phyloP scores from a whole-genome alignment of 495 filamentous ascomycete species.

The Tuber borchii region DNA sequence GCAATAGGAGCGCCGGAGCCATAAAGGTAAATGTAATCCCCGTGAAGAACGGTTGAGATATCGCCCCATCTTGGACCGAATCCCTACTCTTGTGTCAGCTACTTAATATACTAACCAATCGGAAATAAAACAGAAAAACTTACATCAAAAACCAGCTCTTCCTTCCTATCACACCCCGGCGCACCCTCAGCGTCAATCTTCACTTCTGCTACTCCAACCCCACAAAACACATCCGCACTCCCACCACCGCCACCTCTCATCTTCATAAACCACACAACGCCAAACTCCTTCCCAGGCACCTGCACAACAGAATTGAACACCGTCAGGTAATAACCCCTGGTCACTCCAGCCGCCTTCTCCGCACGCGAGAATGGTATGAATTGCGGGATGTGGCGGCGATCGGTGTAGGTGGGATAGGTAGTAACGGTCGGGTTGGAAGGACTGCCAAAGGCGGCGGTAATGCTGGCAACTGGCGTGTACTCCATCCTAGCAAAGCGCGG shows the following conservation, averaged over 20 bases:
- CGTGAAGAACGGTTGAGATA: constrained; percentile 16
- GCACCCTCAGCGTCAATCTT: constrained; percentile 1
- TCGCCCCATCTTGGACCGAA: constrained; percentile 25
- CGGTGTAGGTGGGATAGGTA: constrained; percentile 1
- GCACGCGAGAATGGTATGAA: constrained; percentile 25
- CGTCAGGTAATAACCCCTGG: constrained; percentile 9
- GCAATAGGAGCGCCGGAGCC: constrained; percentile 2
- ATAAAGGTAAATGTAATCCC: constrained; percentile 23
- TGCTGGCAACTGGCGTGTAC: constrained; percentile 1
- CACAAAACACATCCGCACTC: constrained; percentile 8
- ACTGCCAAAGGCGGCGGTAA: constrained; percentile 14
- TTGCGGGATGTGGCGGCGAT: not conserved
- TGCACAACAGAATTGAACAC: constrained; percentile 11
- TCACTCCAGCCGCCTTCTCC: not conserved
- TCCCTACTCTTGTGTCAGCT: not conserved
- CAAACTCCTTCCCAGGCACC: constrained; percentile 5
- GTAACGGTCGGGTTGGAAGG: not conserved
- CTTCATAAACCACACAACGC: constrained; percentile 25
- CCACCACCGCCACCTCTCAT: not conserved
- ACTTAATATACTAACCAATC: not conserved
- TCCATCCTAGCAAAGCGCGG: not conserved
- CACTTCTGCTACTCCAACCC: constrained; percentile 24
- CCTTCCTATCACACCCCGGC: constrained; percentile 10
- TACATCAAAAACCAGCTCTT: constrained; percentile 20
- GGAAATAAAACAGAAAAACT: not conserved